Conservation (phyloP, 202 grass and related monocot species). For the Panicum hallii region DNA sequence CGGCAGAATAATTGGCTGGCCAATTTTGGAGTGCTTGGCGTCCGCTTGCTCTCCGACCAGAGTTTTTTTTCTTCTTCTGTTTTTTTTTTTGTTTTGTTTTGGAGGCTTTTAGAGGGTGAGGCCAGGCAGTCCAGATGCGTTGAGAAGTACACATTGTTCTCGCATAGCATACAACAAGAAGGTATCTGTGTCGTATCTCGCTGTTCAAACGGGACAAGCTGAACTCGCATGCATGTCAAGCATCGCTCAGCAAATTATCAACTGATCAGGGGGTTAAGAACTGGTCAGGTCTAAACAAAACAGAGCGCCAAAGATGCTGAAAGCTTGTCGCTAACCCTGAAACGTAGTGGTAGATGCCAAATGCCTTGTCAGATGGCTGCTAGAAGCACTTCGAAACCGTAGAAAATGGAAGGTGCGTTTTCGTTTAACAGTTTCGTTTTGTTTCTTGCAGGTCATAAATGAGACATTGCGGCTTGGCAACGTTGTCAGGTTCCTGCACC, state of each 20-base stretch:
- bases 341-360: neutral
- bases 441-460: slow-evolving; percentile 78
- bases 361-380: slow-evolving; percentile 15
- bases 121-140: slow-evolving; percentile 34
- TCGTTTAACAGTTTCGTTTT: neutral
- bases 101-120: slow-evolving; percentile 36
- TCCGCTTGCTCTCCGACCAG: slow-evolving; percentile 37
- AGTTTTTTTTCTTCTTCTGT: neutral
- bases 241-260: slow-evolving; percentile 22
- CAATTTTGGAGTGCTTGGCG: slow-evolving; percentile 44
- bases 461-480: slow-evolving; percentile 96
- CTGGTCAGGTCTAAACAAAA: slow-evolving; percentile 12
- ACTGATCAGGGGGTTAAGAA: neutral
- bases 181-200: slow-evolving; percentile 41
- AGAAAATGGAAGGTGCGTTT: neutral
- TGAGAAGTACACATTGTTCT: slow-evolving; percentile 36
- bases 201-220: slow-evolving; percentile 22
- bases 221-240: slow-evolving; percentile 22
- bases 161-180: slow-evolving; percentile 29
- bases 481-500: slow-evolving; percentile 95
- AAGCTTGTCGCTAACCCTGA: neutral
- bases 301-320: neutral
- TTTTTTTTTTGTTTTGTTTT: slow-evolving; percentile 20
- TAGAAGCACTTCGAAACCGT: neutral
- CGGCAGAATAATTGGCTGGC: slow-evolving; percentile 41